Conservation (phyloP, 2,329 filamentous ascomycete genomes). For the Boeremia exigua region DNA sequence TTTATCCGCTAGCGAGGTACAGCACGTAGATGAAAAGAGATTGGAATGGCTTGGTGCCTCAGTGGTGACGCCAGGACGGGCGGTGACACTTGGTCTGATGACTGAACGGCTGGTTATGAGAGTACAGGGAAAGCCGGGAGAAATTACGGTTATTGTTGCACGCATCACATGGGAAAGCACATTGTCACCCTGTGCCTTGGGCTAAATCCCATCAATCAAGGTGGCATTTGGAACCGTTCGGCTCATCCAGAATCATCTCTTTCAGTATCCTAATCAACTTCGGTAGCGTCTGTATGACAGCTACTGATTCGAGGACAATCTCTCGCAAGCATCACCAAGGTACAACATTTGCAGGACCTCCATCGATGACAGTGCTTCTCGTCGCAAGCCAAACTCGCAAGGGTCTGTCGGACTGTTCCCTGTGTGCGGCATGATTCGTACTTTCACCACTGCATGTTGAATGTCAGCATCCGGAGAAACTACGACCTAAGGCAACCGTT, state of each 20-base stretch:
- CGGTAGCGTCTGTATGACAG: neutral
- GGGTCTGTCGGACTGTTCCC: neutral
- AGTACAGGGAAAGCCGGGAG: neutral
- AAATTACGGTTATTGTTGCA: neutral
- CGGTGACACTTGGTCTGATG: neutral
- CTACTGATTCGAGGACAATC: slow-evolving; percentile 2
- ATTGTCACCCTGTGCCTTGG: neutral
- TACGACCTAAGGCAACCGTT: neutral
- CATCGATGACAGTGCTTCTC: neutral
- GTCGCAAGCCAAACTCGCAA: neutral
- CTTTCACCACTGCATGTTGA: neutral
- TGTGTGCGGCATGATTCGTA: neutral
- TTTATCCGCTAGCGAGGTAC: slow-evolving; percentile 10
- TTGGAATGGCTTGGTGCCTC: neutral
- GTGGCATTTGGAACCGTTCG: neutral
- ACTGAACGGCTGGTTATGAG: neutral
- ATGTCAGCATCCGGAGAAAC: neutral
- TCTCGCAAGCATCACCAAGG: neutral
- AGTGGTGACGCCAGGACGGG: slow-evolving; percentile 1
- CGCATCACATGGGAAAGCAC: neutral
- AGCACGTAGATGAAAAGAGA: slow-evolving; percentile 8
- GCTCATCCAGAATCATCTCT: neutral
- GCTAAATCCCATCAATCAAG: neutral
- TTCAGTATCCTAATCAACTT: neutral
- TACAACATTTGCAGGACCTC: neutral